Evolutionary conservation across 2,329 filamentous ascomycete genomes (phyloP).

Genomic region (Lomentospora prolificans): DNA sequence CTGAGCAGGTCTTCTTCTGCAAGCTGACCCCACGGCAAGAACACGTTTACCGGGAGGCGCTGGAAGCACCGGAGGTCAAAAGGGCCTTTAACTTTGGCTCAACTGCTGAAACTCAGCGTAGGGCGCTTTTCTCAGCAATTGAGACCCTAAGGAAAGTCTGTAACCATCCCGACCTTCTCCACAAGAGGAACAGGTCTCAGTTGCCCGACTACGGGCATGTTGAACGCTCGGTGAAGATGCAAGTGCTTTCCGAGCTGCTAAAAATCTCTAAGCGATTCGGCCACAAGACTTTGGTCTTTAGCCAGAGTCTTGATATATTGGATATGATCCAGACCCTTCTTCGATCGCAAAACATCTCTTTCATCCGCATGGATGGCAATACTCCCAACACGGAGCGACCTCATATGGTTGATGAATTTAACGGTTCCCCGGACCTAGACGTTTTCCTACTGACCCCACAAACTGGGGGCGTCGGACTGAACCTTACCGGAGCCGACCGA

Average conservation of each 20-base stretch:
- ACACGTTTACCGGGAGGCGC: constrained; percentile 9
- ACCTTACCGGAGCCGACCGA: constrained; percentile 86
- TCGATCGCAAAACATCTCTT: constrained; percentile 58
- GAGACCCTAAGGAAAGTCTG: constrained; percentile 92
- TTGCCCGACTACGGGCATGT: constrained; percentile 58
- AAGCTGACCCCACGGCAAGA: constrained; percentile 57
- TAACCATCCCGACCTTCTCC: constrained; percentile 86
- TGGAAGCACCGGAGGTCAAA: constrained; percentile 12
- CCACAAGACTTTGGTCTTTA: constrained; percentile 88
- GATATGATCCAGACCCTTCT: constrained; percentile 86
- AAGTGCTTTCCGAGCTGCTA: constrained; percentile 79
- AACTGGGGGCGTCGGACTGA: constrained; percentile 87
- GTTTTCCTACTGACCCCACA: constrained; percentile 93
- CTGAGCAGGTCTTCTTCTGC: constrained; percentile 91
- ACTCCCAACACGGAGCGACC: constrained; percentile 87
- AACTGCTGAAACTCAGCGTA: neutral
- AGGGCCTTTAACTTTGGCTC: constrained; percentile 8
- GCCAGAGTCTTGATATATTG: constrained; percentile 89
- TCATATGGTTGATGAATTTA: constrained; percentile 84
- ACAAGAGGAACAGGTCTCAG: constrained; percentile 6
- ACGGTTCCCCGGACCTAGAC: constrained; percentile 66
- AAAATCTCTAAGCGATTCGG: constrained; percentile 83
- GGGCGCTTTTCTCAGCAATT: constrained; percentile 59
- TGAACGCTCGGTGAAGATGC: constrained; percentile 86
- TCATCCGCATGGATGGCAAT: constrained; percentile 85